Base-by-base conservation (phyloP, 441 rosid species). In the Macaranga tanarius region DNA sequence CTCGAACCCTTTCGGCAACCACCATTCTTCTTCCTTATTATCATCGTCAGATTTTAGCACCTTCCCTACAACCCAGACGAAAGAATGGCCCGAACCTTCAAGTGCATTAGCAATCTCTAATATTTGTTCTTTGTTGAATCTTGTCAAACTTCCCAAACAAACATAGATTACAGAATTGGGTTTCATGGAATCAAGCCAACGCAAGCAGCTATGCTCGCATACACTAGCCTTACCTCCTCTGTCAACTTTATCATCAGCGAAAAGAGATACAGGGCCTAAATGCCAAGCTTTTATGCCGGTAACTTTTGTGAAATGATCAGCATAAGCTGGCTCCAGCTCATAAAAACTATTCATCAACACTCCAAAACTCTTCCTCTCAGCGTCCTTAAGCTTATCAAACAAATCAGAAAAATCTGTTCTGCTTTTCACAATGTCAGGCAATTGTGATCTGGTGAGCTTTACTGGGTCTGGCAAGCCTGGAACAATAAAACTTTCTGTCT, bases 351-450 rank as follows among this genome's bases (percentile, higher is more conserved):
- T 86, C 57, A 84, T 69, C 63, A 83, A 40, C 38, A 84, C 69
- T 26, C 90, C 90, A 51, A 72, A 84, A 69, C 88, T 81, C n/a
- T 44, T 79, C 73, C 67, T 77, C 69, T 84, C 85, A 0, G 85
- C 77, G 54, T 83, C 75, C 63, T 76, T 83, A 12, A 84, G 31
- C 22, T 38, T 78, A 8, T 82, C 84, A 64, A 82, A 81, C 69
- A 81, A 28, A 38, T 64, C 72, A 40, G 86, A 86, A 73, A 84
- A 77, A 10, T 44, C 62, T 15, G 71, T 82, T 52, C 48, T 74
- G 62, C 56, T 61, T 78, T 79, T 83, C 0, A 79, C 79, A 50
- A 81, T 73, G 48, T 83, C 84, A 2, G 82, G 88, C n/a, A 86
- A 58, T 47, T 86, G 89, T 25, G 87, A 83, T 68, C 77, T 75